Evolutionary conservation across 2,329 filamentous ascomycete genomes (phyloP), one percentile per base, ranked within the genome.

Genomic region (Lasiodiplodia hormozganensis): DNA sequence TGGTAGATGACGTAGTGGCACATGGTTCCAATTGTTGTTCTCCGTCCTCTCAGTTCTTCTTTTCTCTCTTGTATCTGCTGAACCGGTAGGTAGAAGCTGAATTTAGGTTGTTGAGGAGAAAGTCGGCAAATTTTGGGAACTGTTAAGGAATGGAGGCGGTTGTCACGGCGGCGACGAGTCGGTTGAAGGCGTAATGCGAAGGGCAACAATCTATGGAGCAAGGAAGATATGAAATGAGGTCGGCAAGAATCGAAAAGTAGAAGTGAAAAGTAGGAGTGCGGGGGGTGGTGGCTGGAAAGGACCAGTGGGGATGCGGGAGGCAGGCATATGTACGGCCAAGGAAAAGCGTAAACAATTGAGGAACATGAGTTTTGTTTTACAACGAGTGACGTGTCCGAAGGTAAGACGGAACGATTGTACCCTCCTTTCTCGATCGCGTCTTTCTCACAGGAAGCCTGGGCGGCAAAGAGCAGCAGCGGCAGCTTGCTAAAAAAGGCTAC

Each of bases 1-100:
- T 57, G 25, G 43, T 67, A 67, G 53, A 67, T 47, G 28, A 60
- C 10, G 54, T 67, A 67, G 54, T 67, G 54, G n/a, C 65, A 67
- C 65, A 67, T 67, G n/a, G 8, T 65, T 43, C 38, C n/a, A 10
- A 6, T 60, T 47, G 14, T 18, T 7, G 12, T 21, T 28, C 1
- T n/a, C n/a, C 25, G 10, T 54, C 16, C 4, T 4, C 1, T 28
- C 4, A 28, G 25, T 4, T 28, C 25, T 54, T 28, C 16, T 1
- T 25, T 16, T 28, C 10, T 25, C 11, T 43, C 25, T 28, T 28
- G 10, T 18, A 5, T 43, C 40, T 36, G 47, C 4, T 34, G 28
- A 40, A 62, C 5, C 12, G 38, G 47, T 16, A 3, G 21, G 16
- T 21, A 21, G 28, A 14, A 18, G 16, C 16, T 36, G 25, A 52